These are phyloP conservation scores for Staphylotrichum tortipilum DNA, from an alignment of 495 filamentous ascomycete species.

Conservation along the genomic window DNA sequence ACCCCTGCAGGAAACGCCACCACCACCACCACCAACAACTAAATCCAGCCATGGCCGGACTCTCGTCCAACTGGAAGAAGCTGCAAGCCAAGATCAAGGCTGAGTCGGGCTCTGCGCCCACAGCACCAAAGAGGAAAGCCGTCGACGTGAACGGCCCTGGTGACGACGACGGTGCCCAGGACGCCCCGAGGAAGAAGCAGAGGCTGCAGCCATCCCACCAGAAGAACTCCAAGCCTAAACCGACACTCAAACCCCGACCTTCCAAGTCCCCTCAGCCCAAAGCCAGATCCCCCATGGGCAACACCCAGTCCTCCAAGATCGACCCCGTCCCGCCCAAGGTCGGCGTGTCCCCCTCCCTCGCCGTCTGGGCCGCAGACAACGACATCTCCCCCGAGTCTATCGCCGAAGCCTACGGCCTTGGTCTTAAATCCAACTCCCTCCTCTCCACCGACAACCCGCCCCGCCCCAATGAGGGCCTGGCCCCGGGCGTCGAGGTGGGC, in stretches of 20 bases:
- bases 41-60: constrained; percentile 31
- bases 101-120: constrained; percentile 31
- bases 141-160: background rate
- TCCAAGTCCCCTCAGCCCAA: background rate
- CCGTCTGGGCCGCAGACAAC: constrained; percentile 45
- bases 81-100: constrained; percentile 57
- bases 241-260: background rate
- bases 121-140: constrained; percentile 16
- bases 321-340: constrained; percentile 16
- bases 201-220: background rate
- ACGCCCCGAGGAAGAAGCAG: constrained; percentile 7
- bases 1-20: background rate
- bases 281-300: constrained; percentile 23
- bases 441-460: constrained; percentile 10
- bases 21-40: too few species aligned
- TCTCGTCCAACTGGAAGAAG: constrained; percentile 67
- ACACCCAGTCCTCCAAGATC: constrained; percentile 27
- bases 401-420: constrained; percentile 48
- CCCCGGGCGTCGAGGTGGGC: constrained; percentile 48
- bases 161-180: constrained; percentile 27
- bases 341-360: constrained; percentile 31
- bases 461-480: constrained; percentile 45
- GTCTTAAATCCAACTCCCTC: constrained; percentile 27
- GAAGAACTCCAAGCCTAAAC: background rate
- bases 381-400: constrained; percentile 54